phyloP scores from a whole-genome alignment of 768 basidiomycete species.

The Trametes cinnabarina region DNA sequence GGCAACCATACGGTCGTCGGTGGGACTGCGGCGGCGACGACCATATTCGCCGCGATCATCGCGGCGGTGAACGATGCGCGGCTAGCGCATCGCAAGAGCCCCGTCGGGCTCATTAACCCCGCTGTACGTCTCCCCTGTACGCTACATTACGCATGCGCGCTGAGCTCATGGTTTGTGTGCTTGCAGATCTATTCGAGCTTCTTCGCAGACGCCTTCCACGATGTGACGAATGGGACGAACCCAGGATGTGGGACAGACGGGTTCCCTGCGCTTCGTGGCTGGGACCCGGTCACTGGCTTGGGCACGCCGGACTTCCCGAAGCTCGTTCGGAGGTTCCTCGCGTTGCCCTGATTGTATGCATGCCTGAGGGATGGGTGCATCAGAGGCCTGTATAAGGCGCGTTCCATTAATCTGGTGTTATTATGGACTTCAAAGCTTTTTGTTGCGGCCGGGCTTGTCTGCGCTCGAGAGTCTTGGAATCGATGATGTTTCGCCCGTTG shows the following conservation, averaged over 20 bases:
- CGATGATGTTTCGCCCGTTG: too few relatives aligned
- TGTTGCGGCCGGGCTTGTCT: too few relatives aligned
- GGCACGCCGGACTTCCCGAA: conserved; percentile 33
- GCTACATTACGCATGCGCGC: neutral
- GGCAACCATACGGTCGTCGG: conserved; percentile 1
- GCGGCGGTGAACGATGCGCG: conserved; percentile 46
- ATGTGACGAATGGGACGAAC: conserved; percentile 35
- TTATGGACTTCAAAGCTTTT: too few relatives aligned
- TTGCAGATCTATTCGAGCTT: conserved; percentile 21
- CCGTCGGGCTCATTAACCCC: conserved; percentile 36
- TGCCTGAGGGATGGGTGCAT: too few relatives aligned
- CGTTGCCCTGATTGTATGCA: conserved; percentile 7
- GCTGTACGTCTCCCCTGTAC: conserved; percentile 4
- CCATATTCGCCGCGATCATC: conserved; percentile 59
- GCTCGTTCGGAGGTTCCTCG: conserved; percentile 15
- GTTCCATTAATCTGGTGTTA: too few relatives aligned
- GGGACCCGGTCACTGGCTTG: conserved; percentile 38
- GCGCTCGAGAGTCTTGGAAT: too few relatives aligned
- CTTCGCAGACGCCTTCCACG: conserved; percentile 29
- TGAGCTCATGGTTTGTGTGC: neutral
- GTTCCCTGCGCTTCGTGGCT: conserved; percentile 32
- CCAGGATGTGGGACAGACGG: conserved; percentile 38
- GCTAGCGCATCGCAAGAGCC: conserved; percentile 24
- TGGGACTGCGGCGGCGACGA: conserved; percentile 60
- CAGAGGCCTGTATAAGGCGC: too few relatives aligned